Base-by-base conservation (phyloP, 208 protist species). In the Acanthamoeba healyi region DNA sequence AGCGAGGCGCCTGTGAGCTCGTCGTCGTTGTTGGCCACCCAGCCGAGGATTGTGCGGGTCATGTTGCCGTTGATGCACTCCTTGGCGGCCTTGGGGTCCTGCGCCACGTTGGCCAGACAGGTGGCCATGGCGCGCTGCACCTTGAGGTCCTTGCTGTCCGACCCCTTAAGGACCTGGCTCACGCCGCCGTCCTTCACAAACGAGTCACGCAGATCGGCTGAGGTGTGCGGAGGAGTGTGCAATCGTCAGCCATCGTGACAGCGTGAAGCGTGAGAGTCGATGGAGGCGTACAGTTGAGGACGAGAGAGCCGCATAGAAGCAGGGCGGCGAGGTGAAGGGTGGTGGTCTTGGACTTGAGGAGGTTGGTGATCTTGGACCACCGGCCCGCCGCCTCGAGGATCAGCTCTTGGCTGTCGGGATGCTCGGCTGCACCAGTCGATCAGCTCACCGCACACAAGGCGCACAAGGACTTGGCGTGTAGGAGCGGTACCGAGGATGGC, bases 61-160 rank as follows among this genome's bases (percentile, higher is more conserved):
- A 63, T 24, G 24, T 34, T 17, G 58, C 79, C 79, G 51, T 15
- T n/a, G 2, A 87, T 0, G 42, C 67, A 32, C n/a, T 87, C 79
- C 79, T 87, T 87, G 29, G 32, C 38, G 51, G 51, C 79, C 2
- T 87, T 36, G 79, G 42, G 6, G 2, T 87, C 44, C 38, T 87
- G 79, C 1, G 79, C 79, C 79, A 87, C 6, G 44, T 87, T 87
- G 46, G 79, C 79, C 40, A 87, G n/a, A 19, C 79, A 87, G 36
- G 79, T 87, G 79, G 79, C 79, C 44, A 87, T 22, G 9, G 79
- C 79, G 1, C 79, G 79, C 42, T 42, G 36, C 29, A 87, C 42
- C 51, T 87, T 87, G 51, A 87, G 26, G 1, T 87, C 79, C 42
- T 87, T 51, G 22, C 5, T 10, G 34, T 44, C 2, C 24, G 26